Conservation (phyloP, 2,329 filamentous ascomycete species). For the Ophiostoma pallidulum region DNA sequence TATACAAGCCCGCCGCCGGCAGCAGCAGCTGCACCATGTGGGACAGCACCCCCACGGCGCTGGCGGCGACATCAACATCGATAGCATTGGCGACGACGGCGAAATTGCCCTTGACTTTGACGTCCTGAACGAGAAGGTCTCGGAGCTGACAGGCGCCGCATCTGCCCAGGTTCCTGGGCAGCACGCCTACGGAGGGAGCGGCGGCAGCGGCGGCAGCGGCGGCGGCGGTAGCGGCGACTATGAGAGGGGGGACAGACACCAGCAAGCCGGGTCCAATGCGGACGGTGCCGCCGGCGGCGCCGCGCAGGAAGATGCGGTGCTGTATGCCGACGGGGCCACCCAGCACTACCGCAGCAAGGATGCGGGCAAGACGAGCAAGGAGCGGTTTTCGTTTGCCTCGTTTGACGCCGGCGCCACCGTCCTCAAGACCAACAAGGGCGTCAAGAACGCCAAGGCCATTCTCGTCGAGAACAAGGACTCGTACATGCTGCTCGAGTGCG, state of each 20-base stretch:
- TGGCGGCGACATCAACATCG: conserved; percentile 52
- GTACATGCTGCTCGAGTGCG: conserved; percentile 94
- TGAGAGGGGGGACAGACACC: conserved; percentile 2
- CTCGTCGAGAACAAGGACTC: conserved; percentile 96
- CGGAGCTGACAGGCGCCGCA: conserved; percentile 30
- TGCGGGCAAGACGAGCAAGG: conserved; percentile 94
- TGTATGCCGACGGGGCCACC: conserved; percentile 40
- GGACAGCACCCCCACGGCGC: not conserved
- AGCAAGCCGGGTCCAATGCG: conserved; percentile 18
- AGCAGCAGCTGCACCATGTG: conserved; percentile 20
- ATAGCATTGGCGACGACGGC: conserved; percentile 74
- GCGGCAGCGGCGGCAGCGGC: too few species aligned
- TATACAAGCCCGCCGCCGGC: conserved; percentile 52
- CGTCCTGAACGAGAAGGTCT: conserved; percentile 35
- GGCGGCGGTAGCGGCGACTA: conserved; percentile 28
- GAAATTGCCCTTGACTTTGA: conserved; percentile 62
- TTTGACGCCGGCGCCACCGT: conserved; percentile 95
- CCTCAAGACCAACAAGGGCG: conserved; percentile 76
- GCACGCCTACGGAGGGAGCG: conserved; percentile 20
- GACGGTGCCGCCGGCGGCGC: conserved; percentile 23
- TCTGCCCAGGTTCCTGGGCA: conserved; percentile 17
- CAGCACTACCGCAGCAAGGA: conserved; percentile 69
- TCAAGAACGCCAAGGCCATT: conserved; percentile 80
- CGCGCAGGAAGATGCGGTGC: conserved; percentile 32
- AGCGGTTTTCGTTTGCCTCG: conserved; percentile 93